Evolutionary conservation across 345 rosid genomes (phyloP).

Genomic region (Lumnitzera racemosa): DNA sequence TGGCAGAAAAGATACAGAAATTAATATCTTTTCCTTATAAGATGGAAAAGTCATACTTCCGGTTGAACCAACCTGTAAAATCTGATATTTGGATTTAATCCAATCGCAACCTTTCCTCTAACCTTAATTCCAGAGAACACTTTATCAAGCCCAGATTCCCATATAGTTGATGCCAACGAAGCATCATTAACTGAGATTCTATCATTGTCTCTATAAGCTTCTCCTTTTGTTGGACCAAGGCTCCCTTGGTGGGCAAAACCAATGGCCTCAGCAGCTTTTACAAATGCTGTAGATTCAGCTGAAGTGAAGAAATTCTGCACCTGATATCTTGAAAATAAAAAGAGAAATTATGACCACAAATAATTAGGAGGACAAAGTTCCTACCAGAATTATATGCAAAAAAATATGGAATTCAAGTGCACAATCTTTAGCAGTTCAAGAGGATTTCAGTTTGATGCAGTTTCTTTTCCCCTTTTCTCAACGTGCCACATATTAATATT

Average conservation of each 20-base stretch:
- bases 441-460: too few relatives aligned
- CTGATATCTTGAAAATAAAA: slow-evolving; percentile 23
- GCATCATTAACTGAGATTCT: slow-evolving; percentile 68
- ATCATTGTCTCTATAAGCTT: slow-evolving; percentile 87
- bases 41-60: too few relatives aligned
- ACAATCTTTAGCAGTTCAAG: too few relatives aligned
- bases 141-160: slow-evolving; percentile 65
- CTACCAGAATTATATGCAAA: too few relatives aligned
- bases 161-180: slow-evolving; percentile 47
- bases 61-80: slow-evolving; percentile 53
- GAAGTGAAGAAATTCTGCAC: slow-evolving; percentile 59
- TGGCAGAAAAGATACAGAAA: too few relatives aligned
- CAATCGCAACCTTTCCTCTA: slow-evolving; percentile 68
- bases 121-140: slow-evolving; percentile 69
- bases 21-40: too few relatives aligned
- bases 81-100: slow-evolving; percentile 84
- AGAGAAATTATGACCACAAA: slow-evolving; percentile 1
- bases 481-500: too few relatives aligned
- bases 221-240: slow-evolving; percentile 85
- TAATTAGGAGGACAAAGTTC: too few relatives aligned
- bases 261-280: slow-evolving; percentile 58
- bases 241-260: slow-evolving; percentile 91
- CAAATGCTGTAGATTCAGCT: slow-evolving; percentile 60
- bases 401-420: too few relatives aligned
- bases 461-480: too few relatives aligned